Base-by-base conservation (phyloP, 2,329 filamentous ascomycete genomes). In the Pseudocercospora macadamiae region DNA sequence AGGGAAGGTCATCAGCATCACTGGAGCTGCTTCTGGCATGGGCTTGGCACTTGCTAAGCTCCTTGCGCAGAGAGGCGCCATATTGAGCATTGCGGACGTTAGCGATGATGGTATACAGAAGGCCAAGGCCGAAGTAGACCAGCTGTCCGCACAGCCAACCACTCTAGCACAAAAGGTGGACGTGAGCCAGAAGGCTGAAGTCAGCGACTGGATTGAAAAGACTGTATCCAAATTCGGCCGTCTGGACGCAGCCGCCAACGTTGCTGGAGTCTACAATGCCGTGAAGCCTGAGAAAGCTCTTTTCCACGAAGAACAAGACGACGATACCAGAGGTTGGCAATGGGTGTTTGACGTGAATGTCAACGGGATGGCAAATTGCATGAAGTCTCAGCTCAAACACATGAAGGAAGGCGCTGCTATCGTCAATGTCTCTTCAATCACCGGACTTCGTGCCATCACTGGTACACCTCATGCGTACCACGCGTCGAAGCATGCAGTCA, bases 1-100 rank as follows among this genome's bases (percentile, higher is more conserved):
- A 60, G 68, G 69, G 60, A 80, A 77, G 64, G 74, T 80, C 32
- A 74, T 80, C 52, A 76, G 76, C 53, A 66, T 83, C 21, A 82
- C 80, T 3, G 80, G 80, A 26, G 75, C 75, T 1, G 75, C 74
- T 3, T 75, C 74, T 2, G 80, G 80, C 16, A 82, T 82, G 44
- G 80, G 79, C 23, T 73, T 77, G 7, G 76, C 75, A 21, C 78
- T 79, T 10, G 77, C 79, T 7, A 73, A 74, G 19, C 71, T 77
- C 7, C 73, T 81, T 4, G 74, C 75, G 55, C 62, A 69, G 3
- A 71, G 72, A n/a, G 80, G 79, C 19, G 79, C 79, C 1, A 68
- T 61, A 2, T 61, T 83, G 9, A 79, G 79, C 9, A 68, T 83
- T 1, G 78, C 77, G 5, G 81, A 83, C 61, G 68, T 82, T 48